Conservation (phyloP, 768 basidiomycete genomes). For the Pulveroboletus sp. region DNA sequence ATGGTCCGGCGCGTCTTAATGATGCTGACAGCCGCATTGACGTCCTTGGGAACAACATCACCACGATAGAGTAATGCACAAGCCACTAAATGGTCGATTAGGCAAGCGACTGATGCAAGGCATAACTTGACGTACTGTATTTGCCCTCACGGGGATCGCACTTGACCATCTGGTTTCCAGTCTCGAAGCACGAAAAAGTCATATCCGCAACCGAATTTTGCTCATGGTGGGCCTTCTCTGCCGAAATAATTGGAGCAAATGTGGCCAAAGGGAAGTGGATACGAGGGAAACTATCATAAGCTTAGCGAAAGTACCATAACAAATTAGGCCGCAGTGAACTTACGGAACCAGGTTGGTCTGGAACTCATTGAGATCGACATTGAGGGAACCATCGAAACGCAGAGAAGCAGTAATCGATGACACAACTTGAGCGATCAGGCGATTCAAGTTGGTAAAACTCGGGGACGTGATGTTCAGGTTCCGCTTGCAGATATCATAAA, state of each 20-base stretch:
- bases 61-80: slow-evolving; percentile 72
- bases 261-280: slow-evolving; percentile 99
- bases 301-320: not conserved
- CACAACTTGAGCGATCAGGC: slow-evolving; percentile 97
- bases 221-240: slow-evolving; percentile 93
- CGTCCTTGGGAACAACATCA: slow-evolving; percentile 77
- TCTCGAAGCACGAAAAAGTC: slow-evolving; percentile 89
- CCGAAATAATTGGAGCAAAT: slow-evolving; percentile 91
- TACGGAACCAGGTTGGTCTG: slow-evolving; percentile 98
- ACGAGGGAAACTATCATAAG: slow-evolving; percentile 75
- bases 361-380: slow-evolving; percentile 91
- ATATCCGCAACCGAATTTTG: slow-evolving; percentile 98
- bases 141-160: slow-evolving; percentile 79
- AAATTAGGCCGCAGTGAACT: slow-evolving; percentile 32
- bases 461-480: slow-evolving; percentile 85
- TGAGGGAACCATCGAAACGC: slow-evolving; percentile 62
- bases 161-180: slow-evolving; percentile 77
- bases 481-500: slow-evolving; percentile 80
- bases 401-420: slow-evolving; percentile 95
- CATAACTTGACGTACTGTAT: slow-evolving; percentile 48
- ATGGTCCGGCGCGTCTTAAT: slow-evolving; percentile 81
- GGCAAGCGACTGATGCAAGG: not conserved
- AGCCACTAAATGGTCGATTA: slow-evolving; percentile 44
- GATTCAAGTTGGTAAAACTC: slow-evolving; percentile 92
- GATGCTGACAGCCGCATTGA: slow-evolving; percentile 67